Evolutionary conservation across 164 flowering plant species (phyloP).

Genomic region (Malania oleifera): DNA sequence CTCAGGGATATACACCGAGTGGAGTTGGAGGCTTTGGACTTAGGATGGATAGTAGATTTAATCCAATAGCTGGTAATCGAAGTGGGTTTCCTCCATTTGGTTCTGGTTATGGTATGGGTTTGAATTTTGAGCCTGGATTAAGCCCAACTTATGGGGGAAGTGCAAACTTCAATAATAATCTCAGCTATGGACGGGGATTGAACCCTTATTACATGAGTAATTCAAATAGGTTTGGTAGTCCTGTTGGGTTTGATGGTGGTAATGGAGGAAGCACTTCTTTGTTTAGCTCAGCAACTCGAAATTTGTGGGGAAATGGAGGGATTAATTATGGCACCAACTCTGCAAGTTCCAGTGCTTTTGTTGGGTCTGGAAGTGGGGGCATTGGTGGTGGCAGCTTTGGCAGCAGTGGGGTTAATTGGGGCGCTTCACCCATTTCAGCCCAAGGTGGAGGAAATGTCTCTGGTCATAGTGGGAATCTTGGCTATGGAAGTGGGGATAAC

Average conservation of each 20-base stretch:
- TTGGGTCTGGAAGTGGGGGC: conserved; percentile 51
- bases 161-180: conserved; percentile 31
- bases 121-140: conserved; percentile 41
- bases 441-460: conserved; percentile 49
- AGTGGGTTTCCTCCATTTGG: conserved; percentile 42
- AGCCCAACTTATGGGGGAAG: conserved; percentile 24
- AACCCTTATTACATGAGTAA: conserved; percentile 41
- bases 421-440: conserved; percentile 41
- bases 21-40: conserved; percentile 37
- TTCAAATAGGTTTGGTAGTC: conserved; percentile 40
- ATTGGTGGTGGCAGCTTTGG: conserved; percentile 43
- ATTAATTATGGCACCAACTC: conserved; percentile 48
- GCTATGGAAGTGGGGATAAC: conserved; percentile 48
- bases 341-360: conserved; percentile 36
- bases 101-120: conserved; percentile 39
- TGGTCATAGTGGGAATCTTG: conserved; percentile 36
- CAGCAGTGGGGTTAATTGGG: conserved; percentile 44
- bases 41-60: conserved; percentile 45
- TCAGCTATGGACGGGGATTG: conserved; percentile 39
- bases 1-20: conserved; percentile 35
- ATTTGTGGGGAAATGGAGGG: conserved; percentile 75
- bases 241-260: conserved; percentile 54
- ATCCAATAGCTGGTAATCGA: conserved; percentile 38
- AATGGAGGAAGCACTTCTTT: conserved; percentile 59
- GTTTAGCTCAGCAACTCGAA: conserved; percentile 52